Evolutionary conservation across 768 basidiomycete genomes (phyloP).

Genomic region (Mycena olivaceomarginata): DNA sequence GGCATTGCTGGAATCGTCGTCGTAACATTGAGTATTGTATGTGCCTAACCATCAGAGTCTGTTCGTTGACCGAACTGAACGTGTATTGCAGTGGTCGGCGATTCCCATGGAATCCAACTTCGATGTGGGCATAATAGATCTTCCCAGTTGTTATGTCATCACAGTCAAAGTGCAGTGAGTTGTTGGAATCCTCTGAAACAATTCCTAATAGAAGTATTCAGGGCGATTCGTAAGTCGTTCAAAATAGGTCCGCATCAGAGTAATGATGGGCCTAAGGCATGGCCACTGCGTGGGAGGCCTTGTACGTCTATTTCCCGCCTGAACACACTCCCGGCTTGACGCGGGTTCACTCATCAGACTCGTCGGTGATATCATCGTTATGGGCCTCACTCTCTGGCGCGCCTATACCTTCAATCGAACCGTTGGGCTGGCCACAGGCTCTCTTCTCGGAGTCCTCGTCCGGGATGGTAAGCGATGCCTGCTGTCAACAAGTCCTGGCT

Average conservation of each 20-base stretch:
- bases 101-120: slow-evolving; percentile 1
- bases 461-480: slow-evolving; percentile 15
- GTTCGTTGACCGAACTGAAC: not conserved
- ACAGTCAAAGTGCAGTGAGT: not conserved
- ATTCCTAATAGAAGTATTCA: slow-evolving; percentile 6
- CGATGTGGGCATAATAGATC: not conserved
- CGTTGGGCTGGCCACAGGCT: not conserved
- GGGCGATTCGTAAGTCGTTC: slow-evolving; percentile 20
- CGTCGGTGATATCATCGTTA: slow-evolving; percentile 14
- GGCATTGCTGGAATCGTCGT: not conserved
- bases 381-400: slow-evolving; percentile 6
- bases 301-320: slow-evolving; percentile 3
- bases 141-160: slow-evolving; percentile 10
- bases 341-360: slow-evolving; percentile 4
- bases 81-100: not conserved
- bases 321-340: slow-evolving; percentile 6
- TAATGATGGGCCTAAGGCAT: not conserved
- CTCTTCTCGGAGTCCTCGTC: slow-evolving; percentile 4
- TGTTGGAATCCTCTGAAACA: not conserved
- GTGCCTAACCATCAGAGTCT: not conserved
- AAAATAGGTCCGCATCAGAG: not conserved
- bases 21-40: not conserved
- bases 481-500: not conserved
- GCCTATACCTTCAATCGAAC: slow-evolving; percentile 8
- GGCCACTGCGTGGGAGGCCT: slow-evolving; percentile 13